phyloP scores from a whole-genome alignment of 371 early-diverging fungal species.

The Chytridiales sp. region DNA sequence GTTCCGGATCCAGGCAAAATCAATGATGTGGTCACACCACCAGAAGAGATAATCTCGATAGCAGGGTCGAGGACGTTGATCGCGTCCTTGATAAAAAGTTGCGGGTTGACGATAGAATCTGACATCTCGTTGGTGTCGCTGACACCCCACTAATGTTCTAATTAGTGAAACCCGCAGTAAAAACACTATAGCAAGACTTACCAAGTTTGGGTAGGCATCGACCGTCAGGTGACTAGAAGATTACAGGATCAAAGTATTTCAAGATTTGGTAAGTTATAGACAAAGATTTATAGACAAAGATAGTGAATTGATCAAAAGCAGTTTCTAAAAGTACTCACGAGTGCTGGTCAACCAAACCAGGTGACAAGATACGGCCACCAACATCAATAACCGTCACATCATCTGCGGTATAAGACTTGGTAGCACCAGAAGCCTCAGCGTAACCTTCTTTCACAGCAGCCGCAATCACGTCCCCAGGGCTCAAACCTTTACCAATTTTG shows the following conservation, averaged over 20 bases:
- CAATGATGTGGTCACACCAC: constrained; percentile 77
- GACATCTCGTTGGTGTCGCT: constrained; percentile 74
- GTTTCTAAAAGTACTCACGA: constrained; percentile 48
- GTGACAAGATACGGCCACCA: constrained; percentile 68
- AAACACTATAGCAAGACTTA: too few relatives aligned
- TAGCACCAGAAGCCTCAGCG: background rate
- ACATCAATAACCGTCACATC: constrained; percentile 56
- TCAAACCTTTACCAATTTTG: constrained; percentile 12
- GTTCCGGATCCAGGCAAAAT: constrained; percentile 78
- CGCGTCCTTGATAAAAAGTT: constrained; percentile 32
- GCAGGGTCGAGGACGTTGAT: constrained; percentile 56
- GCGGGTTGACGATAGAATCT: constrained; percentile 57
- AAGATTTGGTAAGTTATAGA: background rate
- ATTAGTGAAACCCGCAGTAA: too few relatives aligned
- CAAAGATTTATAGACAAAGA: background rate
- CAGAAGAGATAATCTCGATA: constrained; percentile 66
- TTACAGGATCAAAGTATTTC: background rate
- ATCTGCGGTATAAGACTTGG: constrained; percentile 1
- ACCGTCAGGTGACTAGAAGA: constrained; percentile 53
- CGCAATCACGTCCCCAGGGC: background rate
- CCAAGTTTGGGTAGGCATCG: constrained; percentile 58
- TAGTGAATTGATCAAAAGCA: constrained; percentile 42
- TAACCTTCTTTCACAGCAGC: constrained; percentile 3
- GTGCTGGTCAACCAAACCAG: constrained; percentile 83
- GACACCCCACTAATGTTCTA: too few relatives aligned